Evolutionary conservation across 2,329 filamentous ascomycete species (phyloP), one percentile per base, ranked within the genome.

Genomic region (Trichoderma sp.): DNA sequence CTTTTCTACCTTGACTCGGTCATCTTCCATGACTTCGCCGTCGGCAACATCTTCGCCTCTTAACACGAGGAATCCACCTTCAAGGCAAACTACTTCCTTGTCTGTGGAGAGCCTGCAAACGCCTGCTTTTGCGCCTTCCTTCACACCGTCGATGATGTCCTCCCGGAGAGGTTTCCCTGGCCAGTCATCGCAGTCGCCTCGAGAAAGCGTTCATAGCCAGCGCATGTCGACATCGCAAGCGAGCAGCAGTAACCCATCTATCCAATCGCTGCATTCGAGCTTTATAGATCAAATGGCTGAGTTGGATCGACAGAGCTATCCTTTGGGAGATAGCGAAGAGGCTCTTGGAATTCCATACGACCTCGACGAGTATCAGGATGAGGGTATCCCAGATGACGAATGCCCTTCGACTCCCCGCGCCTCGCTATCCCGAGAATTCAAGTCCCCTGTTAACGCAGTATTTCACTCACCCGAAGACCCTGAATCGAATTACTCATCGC

Each of bases 1-100:
- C 50, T 92, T 93, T 71, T 88, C 89, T 4, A 85, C 85, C 11
- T 79, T 91, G 50, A 86, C 87, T 12, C 85, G 85, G 55, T 88
- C 88, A 4, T 86, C 89, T 2, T 87, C 88, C 2, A 82, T 88
- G 74, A 74, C 79, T 23, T 82, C 81, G 32, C 80, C 83, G 4
- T 83, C 82, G 4, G 75, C 81, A 13, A 74, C 80, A 23, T 85
- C 86, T 6, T 91, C 90, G 1, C 89, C 91, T 2, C 80, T 82
- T 6, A 83, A 85, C 71, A 82, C 80, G 11, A 75, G 79, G 28
- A 81, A 79, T 61, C 78, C 79, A 1, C 80, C 81, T 20, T 81
- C 80, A 1, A 76, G 79, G 15, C 75, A 82, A 71, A 68, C 78
- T 17, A 78, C 78, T 0, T 73, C 74, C 11, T 67, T 81, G 12